Percentiles rank a stretch among this genome's conserved stretches.
Evolutionary conservation across 768 basidiomycete species (phyloP).

Genomic region (Coprinopsis strossmayeri): DNA sequence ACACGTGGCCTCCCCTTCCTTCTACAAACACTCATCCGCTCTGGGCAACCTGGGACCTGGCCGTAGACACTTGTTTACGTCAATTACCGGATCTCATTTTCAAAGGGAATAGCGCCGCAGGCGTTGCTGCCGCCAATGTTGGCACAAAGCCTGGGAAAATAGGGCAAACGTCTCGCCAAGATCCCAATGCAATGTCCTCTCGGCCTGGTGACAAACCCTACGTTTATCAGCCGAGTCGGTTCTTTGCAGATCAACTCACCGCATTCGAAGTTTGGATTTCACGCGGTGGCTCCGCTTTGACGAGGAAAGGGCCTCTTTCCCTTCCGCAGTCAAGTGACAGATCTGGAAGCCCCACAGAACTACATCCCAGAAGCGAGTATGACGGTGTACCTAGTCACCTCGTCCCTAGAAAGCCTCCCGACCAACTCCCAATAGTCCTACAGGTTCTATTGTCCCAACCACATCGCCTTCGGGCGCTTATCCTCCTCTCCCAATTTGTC

Average conservation of each 20-base stretch:
- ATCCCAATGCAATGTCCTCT: constrained; percentile 17
- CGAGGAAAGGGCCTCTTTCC: constrained; percentile 69
- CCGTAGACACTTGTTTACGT: constrained; percentile 87
- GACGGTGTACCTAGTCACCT: constrained; percentile 36
- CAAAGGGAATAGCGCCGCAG: constrained; percentile 17
- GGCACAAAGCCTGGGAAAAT: constrained; percentile 35
- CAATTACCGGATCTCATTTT: constrained; percentile 83
- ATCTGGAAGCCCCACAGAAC: constrained; percentile 16
- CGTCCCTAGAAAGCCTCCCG: constrained; percentile 87
- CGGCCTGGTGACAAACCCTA: constrained; percentile 43
- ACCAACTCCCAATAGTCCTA: constrained; percentile 95
- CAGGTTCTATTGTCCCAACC: constrained; percentile 96
- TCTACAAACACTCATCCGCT: constrained; percentile 95
- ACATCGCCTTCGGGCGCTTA: constrained; percentile 90
- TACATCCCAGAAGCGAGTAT: constrained; percentile 20
- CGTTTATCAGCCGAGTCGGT: constrained; percentile 78
- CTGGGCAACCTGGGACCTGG: constrained; percentile 98
- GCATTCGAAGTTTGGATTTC: constrained; percentile 99
- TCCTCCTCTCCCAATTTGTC: constrained; percentile 94
- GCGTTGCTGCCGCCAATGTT: constrained; percentile 18
- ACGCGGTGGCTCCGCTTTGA: constrained; percentile 81
- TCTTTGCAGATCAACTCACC: constrained; percentile 94
- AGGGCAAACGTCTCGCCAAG: constrained; percentile 23
- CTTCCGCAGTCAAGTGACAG: constrained; percentile 36
- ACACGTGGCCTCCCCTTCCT: constrained; percentile 86